Evolutionary conservation across 495 filamentous ascomycete genomes (phyloP), one percentile per base, ranked within the genome.

Genomic region (Beverwykella pulmonaria): DNA sequence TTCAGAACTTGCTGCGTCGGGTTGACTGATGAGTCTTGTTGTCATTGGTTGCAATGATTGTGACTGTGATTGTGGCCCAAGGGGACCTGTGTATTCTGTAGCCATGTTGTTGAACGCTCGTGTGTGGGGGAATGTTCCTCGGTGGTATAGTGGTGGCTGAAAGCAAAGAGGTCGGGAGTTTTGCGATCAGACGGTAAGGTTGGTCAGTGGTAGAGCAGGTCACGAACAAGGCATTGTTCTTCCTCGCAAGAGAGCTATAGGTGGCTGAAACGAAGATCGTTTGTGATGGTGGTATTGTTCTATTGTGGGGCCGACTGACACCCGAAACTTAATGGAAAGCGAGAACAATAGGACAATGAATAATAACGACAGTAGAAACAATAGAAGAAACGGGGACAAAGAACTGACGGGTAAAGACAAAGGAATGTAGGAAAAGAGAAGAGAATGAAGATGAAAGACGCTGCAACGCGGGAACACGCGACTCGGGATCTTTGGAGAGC

Each of bases 221-320:
- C 49, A 61, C 2, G 47, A 47, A 69, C 60, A 69, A 65, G 65
- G 67, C 67, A 69, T 69, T 69, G 61, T 69, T 58, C 39, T 69
- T 41, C 46, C 47, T 47, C 8, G 49, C 19, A 26, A 26, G 57
- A 61, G n/a, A 34, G 64, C 26, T 55, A 64, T 23, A 14, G 14
- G 44, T 20, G 62, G 64, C 64, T 67, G 67, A 69, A 65, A 69
- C 67, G 61, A 61, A 32, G 44, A 56, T 30, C 1, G 67, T 64
- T 64, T 69, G 67, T 53, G 47, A 50, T 46, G 53, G 44, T 63
- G 44, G 52, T 46, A 48, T 63, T 57, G 66, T 59, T 69, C 66
- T 69, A 69, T 64, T 64, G 67, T 69, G 25, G 60, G 53, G 48
- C 22, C n/a, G 17, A 15, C 17, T 54, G 55, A 50, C 39, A n/a